Percentiles rank a stretch among this genome's conserved stretches.
Conservation (phyloP, 2,329 filamentous ascomycete genomes). For the Zymoseptoria brevis region DNA sequence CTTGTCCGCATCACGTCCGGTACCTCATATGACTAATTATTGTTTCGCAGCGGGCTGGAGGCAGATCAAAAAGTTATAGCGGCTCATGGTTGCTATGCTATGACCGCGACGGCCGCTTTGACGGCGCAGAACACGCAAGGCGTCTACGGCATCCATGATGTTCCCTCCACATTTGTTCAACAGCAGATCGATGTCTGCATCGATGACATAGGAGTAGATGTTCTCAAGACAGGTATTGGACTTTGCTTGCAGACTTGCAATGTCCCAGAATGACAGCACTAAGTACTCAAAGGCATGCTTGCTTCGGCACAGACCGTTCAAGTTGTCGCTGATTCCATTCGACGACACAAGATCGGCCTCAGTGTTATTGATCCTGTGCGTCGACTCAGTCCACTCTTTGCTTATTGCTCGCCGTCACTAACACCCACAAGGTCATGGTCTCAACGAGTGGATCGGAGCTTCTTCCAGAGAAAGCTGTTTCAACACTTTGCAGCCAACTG, state of each 20-base stretch:
- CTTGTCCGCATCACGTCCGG: not conserved
- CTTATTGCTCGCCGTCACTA: slow-evolving; percentile 1
- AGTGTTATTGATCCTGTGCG: slow-evolving; percentile 69
- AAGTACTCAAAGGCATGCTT: slow-evolving; percentile 62
- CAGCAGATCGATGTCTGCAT: slow-evolving; percentile 81
- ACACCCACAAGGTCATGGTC: slow-evolving; percentile 72
- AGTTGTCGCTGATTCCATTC: slow-evolving; percentile 58
- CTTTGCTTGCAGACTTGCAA: not conserved
- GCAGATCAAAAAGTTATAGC: slow-evolving; percentile 85
- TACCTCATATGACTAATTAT: slow-evolving; percentile 6
- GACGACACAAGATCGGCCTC: slow-evolving; percentile 47
- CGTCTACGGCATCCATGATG: slow-evolving; percentile 70
- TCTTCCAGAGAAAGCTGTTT: slow-evolving; percentile 57
- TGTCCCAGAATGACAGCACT: slow-evolving; percentile 4
- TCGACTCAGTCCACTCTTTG: not conserved
- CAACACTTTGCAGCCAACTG: slow-evolving; percentile 50
- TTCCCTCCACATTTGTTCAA: slow-evolving; percentile 68
- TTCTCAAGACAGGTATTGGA: slow-evolving; percentile 65
- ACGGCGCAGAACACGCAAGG: slow-evolving; percentile 93
- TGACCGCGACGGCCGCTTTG: slow-evolving; percentile 89
- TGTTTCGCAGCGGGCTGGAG: slow-evolving; percentile 65
- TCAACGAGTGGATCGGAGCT: slow-evolving; percentile 69
- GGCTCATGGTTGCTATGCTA: slow-evolving; percentile 87
- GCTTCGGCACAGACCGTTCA: slow-evolving; percentile 63
- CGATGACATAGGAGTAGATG: slow-evolving; percentile 77